phyloP scores from a whole-genome alignment of 1,284 basidiomycete genomes.

The Tilletia horrida region DNA sequence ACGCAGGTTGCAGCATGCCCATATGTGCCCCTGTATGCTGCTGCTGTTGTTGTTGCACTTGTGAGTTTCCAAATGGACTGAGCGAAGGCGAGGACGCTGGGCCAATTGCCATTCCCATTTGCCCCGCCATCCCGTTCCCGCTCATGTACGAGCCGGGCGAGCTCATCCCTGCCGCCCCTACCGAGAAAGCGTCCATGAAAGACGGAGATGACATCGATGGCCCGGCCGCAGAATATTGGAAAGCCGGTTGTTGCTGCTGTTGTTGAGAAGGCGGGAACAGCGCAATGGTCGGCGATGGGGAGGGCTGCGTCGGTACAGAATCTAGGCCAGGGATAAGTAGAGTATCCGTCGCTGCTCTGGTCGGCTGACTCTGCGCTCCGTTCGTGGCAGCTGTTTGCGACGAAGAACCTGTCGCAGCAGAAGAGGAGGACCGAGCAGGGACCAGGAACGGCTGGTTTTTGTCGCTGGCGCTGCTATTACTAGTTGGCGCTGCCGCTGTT shows the following conservation, averaged over 20 bases:
- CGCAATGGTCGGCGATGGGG: constrained; percentile 6
- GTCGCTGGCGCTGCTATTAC: not conserved
- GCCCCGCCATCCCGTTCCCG: not conserved
- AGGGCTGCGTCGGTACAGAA: constrained; percentile 6
- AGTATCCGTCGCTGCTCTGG: not conserved
- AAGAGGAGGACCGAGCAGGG: not conserved
- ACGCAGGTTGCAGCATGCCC: not conserved
- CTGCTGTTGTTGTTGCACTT: not conserved
- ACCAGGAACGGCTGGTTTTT: not conserved
- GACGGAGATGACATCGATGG: constrained; percentile 2
- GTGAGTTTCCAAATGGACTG: not conserved
- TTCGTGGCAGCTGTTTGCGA: not conserved
- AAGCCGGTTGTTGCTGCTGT: not conserved
- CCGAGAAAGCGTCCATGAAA: constrained; percentile 9
- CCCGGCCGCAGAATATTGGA: not conserved
- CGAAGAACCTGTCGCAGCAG: not conserved
- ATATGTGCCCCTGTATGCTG: not conserved
- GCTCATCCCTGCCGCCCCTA: not conserved
- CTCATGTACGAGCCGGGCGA: not conserved
- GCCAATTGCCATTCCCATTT: constrained; percentile 6
- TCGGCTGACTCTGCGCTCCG: not conserved
- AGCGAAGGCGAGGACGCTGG: not conserved
- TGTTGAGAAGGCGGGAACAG: not conserved
- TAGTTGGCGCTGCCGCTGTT: not conserved
- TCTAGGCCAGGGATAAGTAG: constrained; percentile 9